Percentiles rank a stretch among this genome's conserved stretches.
phyloP scores from a whole-genome alignment of 2,329 filamentous ascomycete species.

The Fusarium sp. region DNA sequence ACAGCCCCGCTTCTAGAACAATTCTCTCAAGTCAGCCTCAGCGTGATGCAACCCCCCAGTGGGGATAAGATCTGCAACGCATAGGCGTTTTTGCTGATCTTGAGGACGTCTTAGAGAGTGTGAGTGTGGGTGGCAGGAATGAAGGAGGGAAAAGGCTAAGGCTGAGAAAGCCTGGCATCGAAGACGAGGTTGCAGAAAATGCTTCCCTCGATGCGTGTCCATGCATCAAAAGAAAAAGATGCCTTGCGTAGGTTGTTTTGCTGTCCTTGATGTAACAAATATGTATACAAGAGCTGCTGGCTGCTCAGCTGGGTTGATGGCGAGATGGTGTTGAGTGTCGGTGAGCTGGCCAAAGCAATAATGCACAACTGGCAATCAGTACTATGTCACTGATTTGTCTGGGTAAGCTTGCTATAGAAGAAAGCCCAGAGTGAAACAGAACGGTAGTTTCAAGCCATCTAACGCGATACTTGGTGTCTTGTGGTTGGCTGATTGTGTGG shows the following conservation, averaged over 20 bases:
- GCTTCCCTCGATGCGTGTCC: neutral
- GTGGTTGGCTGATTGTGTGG: constrained; percentile 23
- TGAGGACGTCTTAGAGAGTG: constrained; percentile 8
- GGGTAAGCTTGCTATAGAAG: neutral
- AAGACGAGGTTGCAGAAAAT: constrained; percentile 4
- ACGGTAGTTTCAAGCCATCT: constrained; percentile 20
- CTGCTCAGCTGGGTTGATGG: constrained; percentile 11
- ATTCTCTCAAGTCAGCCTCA: constrained; percentile 48
- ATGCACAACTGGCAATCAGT: neutral
- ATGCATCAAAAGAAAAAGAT: constrained; percentile 3
- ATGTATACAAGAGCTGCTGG: constrained; percentile 24
- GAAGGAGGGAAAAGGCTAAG: constrained; percentile 19
- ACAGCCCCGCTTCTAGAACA: constrained; percentile 49
- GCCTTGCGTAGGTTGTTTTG: constrained; percentile 12
- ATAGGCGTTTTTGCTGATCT: constrained; percentile 35
- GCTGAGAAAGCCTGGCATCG: constrained; percentile 16
- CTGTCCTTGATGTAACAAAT: constrained; percentile 16
- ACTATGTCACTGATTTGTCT: neutral
- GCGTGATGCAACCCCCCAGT: constrained; percentile 22
- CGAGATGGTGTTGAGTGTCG: constrained; percentile 3
- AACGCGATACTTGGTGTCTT: constrained; percentile 15
- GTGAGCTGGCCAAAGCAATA: constrained; percentile 11
- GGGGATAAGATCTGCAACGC: constrained; percentile 34
- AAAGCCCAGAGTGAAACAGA: constrained; percentile 8
- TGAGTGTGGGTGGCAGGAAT: constrained; percentile 23